Evolutionary conservation across 305 asterid genomes (phyloP), one percentile per base, ranked within the genome.

Genomic region (Withania somnifera): DNA sequence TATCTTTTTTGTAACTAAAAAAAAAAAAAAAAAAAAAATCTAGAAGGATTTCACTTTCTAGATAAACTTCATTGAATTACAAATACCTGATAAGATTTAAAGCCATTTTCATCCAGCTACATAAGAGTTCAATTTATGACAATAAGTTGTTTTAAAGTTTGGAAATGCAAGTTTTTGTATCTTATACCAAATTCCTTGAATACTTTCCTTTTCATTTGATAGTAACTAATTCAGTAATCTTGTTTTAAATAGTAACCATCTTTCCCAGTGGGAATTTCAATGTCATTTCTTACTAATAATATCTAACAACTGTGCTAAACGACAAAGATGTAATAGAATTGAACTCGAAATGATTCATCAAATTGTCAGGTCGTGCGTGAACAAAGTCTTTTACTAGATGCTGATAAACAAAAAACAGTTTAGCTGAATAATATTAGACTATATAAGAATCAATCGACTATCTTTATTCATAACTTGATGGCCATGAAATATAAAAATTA

Each of bases 171-270:
- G 14, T 30, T 50, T 77, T 83, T 68, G 88, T 77, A 77, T 81
- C 57, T 84, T 38, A 81, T 78, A 80, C 88, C 86, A 88, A 67
- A 82, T 89, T 83, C 90, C 83, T 84, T 90, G 98, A 69, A 47
- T 36, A 26, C 42, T 78, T 11, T 73, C n/a, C 68, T 89, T 83
- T 90, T 89, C 82, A 69, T 54, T 11, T 79, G 97, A 92, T 68
- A 57, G 84, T 87, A 83, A 91, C 89, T 45, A 82, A 81, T 81
- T 63, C 71, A 66, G 83, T 82, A 88, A 86, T 84, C 90, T 7
- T 68, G 54, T 67, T 79, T 80, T 20, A 32, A 66, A 82, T 42
- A 58, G 76, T 36, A 64, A 77, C 71, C 6, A 58, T 19, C 14
- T 4, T n/a, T 36, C 8, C 32, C 40, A 78, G 53, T 78, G 32